Evolutionary conservation across 345 rosid species (phyloP).

Genomic region (Anastatica hierochuntica): DNA sequence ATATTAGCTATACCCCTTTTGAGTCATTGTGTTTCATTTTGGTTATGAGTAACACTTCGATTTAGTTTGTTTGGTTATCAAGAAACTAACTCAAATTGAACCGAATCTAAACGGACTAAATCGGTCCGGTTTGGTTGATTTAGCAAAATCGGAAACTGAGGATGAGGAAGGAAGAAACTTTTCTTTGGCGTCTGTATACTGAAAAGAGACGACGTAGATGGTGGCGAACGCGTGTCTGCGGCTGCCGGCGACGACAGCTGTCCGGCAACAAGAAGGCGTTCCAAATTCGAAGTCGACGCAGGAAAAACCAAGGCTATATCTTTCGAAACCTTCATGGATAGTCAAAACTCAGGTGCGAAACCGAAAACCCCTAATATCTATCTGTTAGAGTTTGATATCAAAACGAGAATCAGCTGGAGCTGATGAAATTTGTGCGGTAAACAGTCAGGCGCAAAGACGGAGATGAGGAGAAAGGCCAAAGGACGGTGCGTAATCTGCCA

Average conservation of each 20-base stretch:
- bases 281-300: too few species aligned
- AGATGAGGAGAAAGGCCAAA: constrained; percentile 34
- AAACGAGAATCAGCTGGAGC: too few species aligned
- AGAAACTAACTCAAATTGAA: too few species aligned
- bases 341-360: constrained; percentile 59
- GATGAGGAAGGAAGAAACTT: background rate
- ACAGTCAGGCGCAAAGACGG: constrained; percentile 47
- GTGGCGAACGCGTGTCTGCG: constrained; percentile 18
- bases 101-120: too few species aligned
- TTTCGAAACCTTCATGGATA: constrained; percentile 57
- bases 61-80: too few species aligned
- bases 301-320: constrained; percentile 23
- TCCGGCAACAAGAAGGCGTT: constrained; percentile 12
- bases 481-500: constrained; percentile 56
- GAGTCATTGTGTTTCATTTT: too few species aligned
- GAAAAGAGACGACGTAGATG: constrained; percentile 15
- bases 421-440: background rate
- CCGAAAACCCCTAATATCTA: background rate
- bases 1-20: too few species aligned
- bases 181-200: too few species aligned
- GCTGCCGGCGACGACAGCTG: constrained; percentile 1
- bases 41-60: too few species aligned
- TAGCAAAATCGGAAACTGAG: background rate
- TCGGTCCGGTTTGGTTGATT: background rate
- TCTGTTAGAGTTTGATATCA: background rate